phyloP scores from a whole-genome alignment of 192 early-diverging fungal genomes.

The Umbelopsis sp. region DNA sequence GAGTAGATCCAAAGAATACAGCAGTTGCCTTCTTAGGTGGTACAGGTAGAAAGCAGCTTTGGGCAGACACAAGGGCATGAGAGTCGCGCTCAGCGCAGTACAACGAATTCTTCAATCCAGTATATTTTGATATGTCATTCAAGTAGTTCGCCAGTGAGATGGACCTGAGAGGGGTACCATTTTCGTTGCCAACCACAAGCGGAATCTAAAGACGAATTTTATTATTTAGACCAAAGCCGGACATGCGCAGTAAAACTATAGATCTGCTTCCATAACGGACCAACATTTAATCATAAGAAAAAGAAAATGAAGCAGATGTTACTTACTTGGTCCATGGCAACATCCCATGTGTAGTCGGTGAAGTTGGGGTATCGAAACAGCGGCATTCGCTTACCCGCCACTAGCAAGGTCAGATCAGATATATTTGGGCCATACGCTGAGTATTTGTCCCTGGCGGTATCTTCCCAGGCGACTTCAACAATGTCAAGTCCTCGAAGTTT shows the following conservation, averaged over 20 bases:
- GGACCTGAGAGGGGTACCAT: background rate
- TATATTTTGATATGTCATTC: background rate
- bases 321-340: constrained; percentile 13
- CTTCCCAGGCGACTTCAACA: constrained; percentile 16
- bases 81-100: background rate
- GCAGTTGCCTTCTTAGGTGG: background rate
- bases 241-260: background rate
- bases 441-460: background rate
- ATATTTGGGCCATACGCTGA: background rate
- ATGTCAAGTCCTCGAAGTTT: background rate
- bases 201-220: background rate
- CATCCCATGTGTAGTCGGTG: constrained; percentile 5
- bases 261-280: too few species aligned
- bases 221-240: too few species aligned
- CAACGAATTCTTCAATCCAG: background rate
- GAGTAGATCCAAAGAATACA: background rate
- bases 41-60: background rate
- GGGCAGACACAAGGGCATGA: background rate
- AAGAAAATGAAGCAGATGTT: too few species aligned
- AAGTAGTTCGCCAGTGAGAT: background rate
- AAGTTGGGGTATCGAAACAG: constrained; percentile 7
- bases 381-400: constrained; percentile 1
- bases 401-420: constrained; percentile 13
- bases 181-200: background rate
- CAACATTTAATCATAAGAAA: too few species aligned